A percentile compares a stretch with the other conserved stretches of the same genome.
These are phyloP conservation scores for Dissophora ornata DNA, from an alignment of 192 early-diverging fungal genomes.

Conservation along the genomic window DNA sequence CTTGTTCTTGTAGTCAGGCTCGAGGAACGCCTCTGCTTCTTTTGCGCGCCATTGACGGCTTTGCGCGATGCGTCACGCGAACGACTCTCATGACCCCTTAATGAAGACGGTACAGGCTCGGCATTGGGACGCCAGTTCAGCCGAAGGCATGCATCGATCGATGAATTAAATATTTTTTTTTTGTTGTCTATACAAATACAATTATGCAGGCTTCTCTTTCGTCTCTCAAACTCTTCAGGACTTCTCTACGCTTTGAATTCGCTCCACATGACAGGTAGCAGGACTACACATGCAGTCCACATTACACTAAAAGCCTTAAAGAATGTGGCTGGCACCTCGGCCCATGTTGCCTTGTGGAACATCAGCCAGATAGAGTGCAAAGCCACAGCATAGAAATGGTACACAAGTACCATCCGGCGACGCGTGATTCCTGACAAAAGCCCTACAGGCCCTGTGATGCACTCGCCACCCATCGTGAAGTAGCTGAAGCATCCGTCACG, in stretches of 20 bases:
- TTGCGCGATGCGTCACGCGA: too few species aligned
- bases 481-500: constrained; percentile 91
- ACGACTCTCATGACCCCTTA: too few species aligned
- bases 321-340: constrained; percentile 57
- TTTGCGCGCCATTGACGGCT: too few species aligned
- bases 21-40: too few species aligned
- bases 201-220: background rate
- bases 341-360: constrained; percentile 62
- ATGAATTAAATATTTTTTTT: too few species aligned
- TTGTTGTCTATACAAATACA: background rate
- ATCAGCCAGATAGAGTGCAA: constrained; percentile 70
- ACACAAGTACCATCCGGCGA: constrained; percentile 79
- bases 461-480: constrained; percentile 85
- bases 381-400: constrained; percentile 96
- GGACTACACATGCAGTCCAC: constrained; percentile 57
- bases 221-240: background rate
- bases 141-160: too few species aligned
- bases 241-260: constrained; percentile 55
- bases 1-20: too few species aligned
- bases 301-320: constrained; percentile 59
- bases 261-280: constrained; percentile 63
- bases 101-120: too few species aligned
- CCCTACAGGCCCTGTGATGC: constrained; percentile 83
- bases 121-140: too few species aligned
- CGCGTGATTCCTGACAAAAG: constrained; percentile 86